phyloP scores from a whole-genome alignment of 805 yeast species.

The Phaffomyces antillensis region DNA sequence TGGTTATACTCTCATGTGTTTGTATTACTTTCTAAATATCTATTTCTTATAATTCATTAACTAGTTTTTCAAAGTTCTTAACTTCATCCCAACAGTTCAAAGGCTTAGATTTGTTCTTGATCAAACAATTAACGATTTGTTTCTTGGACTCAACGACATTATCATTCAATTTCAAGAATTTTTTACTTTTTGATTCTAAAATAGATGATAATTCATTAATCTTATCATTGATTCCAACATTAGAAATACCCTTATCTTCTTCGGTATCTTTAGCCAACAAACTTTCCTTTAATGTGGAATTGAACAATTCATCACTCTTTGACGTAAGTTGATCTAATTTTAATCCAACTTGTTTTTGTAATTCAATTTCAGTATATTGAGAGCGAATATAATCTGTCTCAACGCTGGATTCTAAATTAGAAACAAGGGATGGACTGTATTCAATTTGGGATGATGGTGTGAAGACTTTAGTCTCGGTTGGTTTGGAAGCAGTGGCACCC shows the following conservation, averaged over 20 bases:
- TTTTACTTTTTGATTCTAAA: constrained; percentile 30
- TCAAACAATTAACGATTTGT: constrained; percentile 50
- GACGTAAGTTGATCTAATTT: constrained; percentile 49
- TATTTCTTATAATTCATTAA: constrained; percentile 34
- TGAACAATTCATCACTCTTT: constrained; percentile 45
- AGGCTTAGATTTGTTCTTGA: constrained; percentile 52
- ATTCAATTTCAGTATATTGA: constrained; percentile 57
- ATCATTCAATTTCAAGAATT: constrained; percentile 28
- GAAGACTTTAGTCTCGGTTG: constrained; percentile 55
- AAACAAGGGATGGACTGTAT: constrained; percentile 54
- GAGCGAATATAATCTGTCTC: constrained; percentile 69
- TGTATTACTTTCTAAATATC: no score
- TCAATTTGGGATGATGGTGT: constrained; percentile 63
- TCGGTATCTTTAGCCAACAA: constrained; percentile 29
- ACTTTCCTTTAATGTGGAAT: constrained; percentile 38
- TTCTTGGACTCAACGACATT: constrained; percentile 40
- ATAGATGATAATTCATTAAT: constrained; percentile 30
- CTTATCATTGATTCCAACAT: constrained; percentile 33
- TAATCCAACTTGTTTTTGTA: constrained; percentile 57
- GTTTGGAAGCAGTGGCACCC: constrained; percentile 58
- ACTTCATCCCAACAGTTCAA: constrained; percentile 82
- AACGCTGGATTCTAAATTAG: constrained; percentile 52
- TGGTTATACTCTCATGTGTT: not conserved
- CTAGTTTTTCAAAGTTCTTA: constrained; percentile 56
- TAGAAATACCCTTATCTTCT: constrained; percentile 26